Evolutionary conservation across 768 basidiomycete genomes (phyloP), one percentile per base, ranked within the genome.

Genomic region (Scleroderma bovista): DNA sequence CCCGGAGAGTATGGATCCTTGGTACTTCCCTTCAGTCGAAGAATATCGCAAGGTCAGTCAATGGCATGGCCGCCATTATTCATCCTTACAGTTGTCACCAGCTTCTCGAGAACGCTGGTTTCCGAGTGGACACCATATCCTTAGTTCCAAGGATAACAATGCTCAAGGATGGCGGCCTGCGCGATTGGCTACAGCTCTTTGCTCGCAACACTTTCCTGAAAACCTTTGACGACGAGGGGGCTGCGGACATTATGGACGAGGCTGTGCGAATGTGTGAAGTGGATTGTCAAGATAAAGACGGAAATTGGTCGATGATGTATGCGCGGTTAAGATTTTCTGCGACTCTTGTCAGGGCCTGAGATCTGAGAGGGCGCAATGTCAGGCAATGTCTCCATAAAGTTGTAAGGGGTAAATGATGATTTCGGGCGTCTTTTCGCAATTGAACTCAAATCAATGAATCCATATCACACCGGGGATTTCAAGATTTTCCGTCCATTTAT

Each of bases 1-100:
- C 62, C 79, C 88, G 10, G 65, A 67, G 9, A 58, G 65, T 11
- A 62, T 81, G 38, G 90, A 93, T 60, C 91, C 91, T 0, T 93
- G 88, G 88, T 90, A 80, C 69, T 92, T 90, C 61, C 91, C 91
- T 4, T 83, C 83, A 1, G 73, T 74, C 11, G 74, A 78, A 24
- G 80, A 86, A 51, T 91, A 93, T 63, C 67, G 64, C 41, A 70
- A 72, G 63, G 83, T 84, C 59, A 50, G 70, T 52, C 12, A 37
- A 24, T 19, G 34, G 10, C 29, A 22, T 36, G 19, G 19, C 16
- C 45, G 31, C 36, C 38, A 53, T 37, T 34, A 52, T 42, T 43
- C 24, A 15, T 43, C 8, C 13, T 9, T 24, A 42, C 34, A 46
- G 33, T 6, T 20, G 15, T 42, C 31, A 23, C 24, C 45, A 86